phyloP scores from a whole-genome alignment of 179 eudicot species.

The Amaranthus tricolor region DNA sequence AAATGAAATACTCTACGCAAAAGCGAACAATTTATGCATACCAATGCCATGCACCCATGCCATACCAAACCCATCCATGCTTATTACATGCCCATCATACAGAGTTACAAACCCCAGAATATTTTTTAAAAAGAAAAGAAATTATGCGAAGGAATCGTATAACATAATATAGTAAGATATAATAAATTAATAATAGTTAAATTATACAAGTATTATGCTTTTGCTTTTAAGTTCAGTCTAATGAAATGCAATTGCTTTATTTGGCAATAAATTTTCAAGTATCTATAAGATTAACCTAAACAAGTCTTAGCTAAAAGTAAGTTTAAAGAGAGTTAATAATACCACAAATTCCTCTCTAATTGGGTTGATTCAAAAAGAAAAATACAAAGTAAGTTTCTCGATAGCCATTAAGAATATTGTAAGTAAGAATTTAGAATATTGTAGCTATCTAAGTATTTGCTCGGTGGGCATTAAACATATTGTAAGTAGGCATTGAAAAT shows the following conservation, averaged over 20 bases:
- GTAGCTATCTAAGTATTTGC: too few relatives aligned
- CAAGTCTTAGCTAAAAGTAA: background rate
- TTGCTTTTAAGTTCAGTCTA: background rate
- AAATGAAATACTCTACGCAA: background rate
- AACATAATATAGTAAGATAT: too few relatives aligned
- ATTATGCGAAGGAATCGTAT: too few relatives aligned
- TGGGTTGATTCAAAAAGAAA: too few relatives aligned
- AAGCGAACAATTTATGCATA: background rate
- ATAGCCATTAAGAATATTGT: too few relatives aligned
- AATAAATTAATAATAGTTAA: too few relatives aligned
- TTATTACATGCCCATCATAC: slow-evolving; percentile 8
- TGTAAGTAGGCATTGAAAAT: too few relatives aligned
- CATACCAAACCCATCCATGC: background rate
- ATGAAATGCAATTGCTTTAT: background rate
- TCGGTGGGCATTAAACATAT: too few relatives aligned
- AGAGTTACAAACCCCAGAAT: background rate
- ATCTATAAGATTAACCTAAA: background rate
- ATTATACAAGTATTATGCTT: too few relatives aligned
- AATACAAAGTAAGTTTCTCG: background rate
- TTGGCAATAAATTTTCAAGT: background rate
- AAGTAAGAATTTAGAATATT: too few relatives aligned
- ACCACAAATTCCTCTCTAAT: too few relatives aligned
- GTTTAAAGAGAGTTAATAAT: too few relatives aligned
- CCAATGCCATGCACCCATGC: background rate
- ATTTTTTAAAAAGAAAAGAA: background rate